Base-by-base conservation (phyloP, 257 asterid species). In the Solanum neorickii region DNA sequence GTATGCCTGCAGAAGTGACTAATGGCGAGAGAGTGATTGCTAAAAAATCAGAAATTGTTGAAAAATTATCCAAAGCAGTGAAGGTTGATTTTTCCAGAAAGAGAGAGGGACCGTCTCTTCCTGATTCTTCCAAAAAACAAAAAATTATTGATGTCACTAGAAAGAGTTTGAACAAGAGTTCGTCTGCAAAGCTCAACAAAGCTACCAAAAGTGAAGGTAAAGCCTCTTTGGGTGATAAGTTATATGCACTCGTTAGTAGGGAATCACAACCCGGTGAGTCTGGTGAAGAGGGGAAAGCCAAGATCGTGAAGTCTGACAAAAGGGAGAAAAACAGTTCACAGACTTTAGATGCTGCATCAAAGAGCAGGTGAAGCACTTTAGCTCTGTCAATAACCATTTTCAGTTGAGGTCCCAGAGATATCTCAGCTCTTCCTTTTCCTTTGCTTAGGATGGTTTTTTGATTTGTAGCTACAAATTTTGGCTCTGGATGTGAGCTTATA, bases 331-430 rank as follows among this genome's bases (percentile, higher is more conserved):
- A 88, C 88, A 29, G 75, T 83, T 46, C 91, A 83, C 21, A 59
- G 49, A 84, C 59, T 77, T 92, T 94, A 85, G 97, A 95, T 90
- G 93, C 92, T 35, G 94, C 92, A 80, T 82, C 94, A 35, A 87
- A 87, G 92, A 90, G 88, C 92, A 94, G 99, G 99, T 95, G 85
- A 85, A 85, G 46, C 83, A 69, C 60, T 85, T 82, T 83, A 49
- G 52, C 87, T 72, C 74, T 46, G 27, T 46, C 88, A 39, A 16
- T 27, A 42, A 4, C 87, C 31, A 25, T 42, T 78, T 44, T 44
- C 44, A 10, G 68, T 80, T 47, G 68, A 80, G 68, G 68, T 47
- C 65, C 85, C 7, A 18, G 69, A 49, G 69, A 85, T 37, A 21
- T 77, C 56, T 41, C 65, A 77, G 70, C 52, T 77, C 29, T 37